Evolutionary conservation across 192 early-diverging fungal species (phyloP), one percentile per base, ranked within the genome.

Genomic region (Umbelopsis ramanniana): DNA sequence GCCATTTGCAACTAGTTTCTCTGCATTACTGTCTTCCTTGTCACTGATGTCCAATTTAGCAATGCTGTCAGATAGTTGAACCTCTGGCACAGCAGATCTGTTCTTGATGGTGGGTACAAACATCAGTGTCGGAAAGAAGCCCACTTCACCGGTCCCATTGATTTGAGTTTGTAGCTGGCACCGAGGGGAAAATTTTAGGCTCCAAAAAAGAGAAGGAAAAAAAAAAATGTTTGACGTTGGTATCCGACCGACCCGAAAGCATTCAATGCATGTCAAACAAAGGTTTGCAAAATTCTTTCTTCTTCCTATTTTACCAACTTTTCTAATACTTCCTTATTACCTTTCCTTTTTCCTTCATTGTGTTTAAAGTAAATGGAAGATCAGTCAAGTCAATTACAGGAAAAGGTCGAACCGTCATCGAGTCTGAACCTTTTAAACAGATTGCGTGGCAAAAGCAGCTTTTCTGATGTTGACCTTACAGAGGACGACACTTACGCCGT

Each of bases 401-500:
- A 50, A 6, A 50, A 50, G n/a, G n/a, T n/a, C 15, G 48, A 4
- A 15, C 48, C 48, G 15, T 4, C 48, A 6, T 50, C 48, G 19
- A 50, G 17, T 8, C 1, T 12, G 15, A n/a, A 50, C n/a, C 48
- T 50, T 50, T 50, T 50, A 15, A 0, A 50, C 7, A 50, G 19
- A 21, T 3, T 21, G 5, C 48, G n/a, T 50, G 48, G n/a, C 15
- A 50, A 17, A n/a, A 15, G 29, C 57, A 24, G 26, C 21, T 6
- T 24, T 22, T 3, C 57, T 0, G 11, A 6, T 40, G 24, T 14
- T n/a, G 54, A 60, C 53, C 17, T 60, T 22, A 57, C 40, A 40
- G 82, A 80, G 14, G 79, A 81, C 52, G 72, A 74, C 48, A 54
- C 79, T 40, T 63, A 74, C 69, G 75, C 82, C 46, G 60, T 71